phyloP scores from a whole-genome alignment of 2,329 filamentous ascomycete species.

The Epichloe sylvatica region DNA sequence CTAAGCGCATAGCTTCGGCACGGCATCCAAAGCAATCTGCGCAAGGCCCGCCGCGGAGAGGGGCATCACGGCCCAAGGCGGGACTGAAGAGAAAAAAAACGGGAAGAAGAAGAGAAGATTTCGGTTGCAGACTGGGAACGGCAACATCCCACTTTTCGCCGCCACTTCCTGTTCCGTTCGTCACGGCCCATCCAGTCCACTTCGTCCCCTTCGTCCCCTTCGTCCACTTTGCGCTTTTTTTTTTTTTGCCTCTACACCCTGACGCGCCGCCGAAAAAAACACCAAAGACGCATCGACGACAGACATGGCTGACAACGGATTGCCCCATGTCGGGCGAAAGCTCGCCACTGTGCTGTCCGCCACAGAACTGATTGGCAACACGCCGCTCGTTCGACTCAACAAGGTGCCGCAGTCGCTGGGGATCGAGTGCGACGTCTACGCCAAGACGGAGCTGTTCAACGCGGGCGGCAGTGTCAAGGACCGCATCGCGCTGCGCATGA shows the following conservation, averaged over 20 bases:
- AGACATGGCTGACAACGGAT: constrained; percentile 1
- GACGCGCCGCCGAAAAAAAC: background rate
- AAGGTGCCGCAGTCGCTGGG: constrained; percentile 83
- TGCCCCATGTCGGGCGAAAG: constrained; percentile 11
- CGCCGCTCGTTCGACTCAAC: constrained; percentile 87
- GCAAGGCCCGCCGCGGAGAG: too few relatives aligned
- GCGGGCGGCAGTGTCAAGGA: constrained; percentile 90
- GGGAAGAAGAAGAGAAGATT: too few relatives aligned
- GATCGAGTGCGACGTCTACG: constrained; percentile 78
- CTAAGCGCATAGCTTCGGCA: too few relatives aligned
- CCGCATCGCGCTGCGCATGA: constrained; percentile 90
- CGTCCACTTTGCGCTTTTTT: background rate
- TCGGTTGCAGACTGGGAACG: too few relatives aligned
- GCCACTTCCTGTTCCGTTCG: too few relatives aligned
- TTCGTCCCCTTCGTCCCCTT: too few relatives aligned
- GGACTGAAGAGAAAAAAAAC: too few relatives aligned
- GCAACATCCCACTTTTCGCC: too few relatives aligned
- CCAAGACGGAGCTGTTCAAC: constrained; percentile 87
- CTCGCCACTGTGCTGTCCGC: constrained; percentile 43
- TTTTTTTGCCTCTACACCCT: background rate
- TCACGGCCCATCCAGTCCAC: too few relatives aligned
- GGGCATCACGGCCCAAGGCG: too few relatives aligned
- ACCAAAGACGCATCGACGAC: background rate
- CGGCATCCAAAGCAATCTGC: too few relatives aligned
- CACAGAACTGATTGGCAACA: constrained; percentile 84